These are phyloP conservation scores for Graphium sp. DNA, from an alignment of 2,329 filamentous ascomycete genomes.

Conservation along the genomic window DNA sequence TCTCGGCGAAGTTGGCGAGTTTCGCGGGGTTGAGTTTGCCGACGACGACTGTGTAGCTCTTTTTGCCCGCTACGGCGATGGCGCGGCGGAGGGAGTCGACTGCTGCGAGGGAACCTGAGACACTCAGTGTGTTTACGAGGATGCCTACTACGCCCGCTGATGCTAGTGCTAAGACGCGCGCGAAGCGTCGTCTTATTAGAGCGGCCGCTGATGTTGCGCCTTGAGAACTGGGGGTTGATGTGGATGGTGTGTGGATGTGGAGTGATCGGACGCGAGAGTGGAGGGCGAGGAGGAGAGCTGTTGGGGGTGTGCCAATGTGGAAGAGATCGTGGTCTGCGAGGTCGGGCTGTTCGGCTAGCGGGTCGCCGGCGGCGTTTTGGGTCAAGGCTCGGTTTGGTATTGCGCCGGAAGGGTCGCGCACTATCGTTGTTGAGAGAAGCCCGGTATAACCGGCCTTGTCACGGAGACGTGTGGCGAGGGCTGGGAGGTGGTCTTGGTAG, in stretches of 20 bases:
- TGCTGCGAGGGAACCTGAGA: constrained; percentile 75
- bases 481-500: constrained; percentile 57
- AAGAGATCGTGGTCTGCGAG: constrained; percentile 39
- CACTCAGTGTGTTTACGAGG: constrained; percentile 85
- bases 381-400: constrained; percentile 68
- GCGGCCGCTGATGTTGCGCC: constrained; percentile 25
- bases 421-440: constrained; percentile 52
- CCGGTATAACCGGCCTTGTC: constrained; percentile 52
- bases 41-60: constrained; percentile 90
- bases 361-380: constrained; percentile 4
- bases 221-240: constrained; percentile 30
- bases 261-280: constrained; percentile 66
- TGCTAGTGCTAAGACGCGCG: constrained; percentile 62
- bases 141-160: constrained; percentile 82
- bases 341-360: constrained; percentile 14
- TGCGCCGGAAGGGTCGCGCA: constrained; percentile 60
- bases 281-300: constrained; percentile 72
- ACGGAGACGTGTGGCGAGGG: constrained; percentile 35
- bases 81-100: constrained; percentile 55
- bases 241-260: constrained; percentile 39
- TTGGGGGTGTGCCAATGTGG: constrained; percentile 67
- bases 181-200: constrained; percentile 71
- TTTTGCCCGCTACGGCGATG: constrained; percentile 73
- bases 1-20: constrained; percentile 87
- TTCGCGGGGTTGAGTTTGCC: constrained; percentile 94